These are phyloP conservation scores for Pythium guiyangense DNA, from an alignment of 352 stramenopile species.

Conservation along the genomic window DNA sequence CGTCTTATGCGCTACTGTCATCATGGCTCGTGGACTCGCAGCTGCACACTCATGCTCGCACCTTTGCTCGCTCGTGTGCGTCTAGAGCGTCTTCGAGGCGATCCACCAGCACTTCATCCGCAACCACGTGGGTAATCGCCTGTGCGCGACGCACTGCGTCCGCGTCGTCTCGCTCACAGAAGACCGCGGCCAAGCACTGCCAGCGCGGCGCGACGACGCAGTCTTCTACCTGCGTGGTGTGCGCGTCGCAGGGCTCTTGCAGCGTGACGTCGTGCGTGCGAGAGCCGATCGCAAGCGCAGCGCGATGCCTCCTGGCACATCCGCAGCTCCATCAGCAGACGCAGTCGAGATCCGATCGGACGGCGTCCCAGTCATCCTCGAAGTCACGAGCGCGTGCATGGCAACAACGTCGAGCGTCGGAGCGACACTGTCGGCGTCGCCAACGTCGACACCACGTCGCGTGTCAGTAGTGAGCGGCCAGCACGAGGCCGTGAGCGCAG, in stretches of 20 bases:
- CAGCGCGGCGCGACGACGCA: slow-evolving; percentile 7
- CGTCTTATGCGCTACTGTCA: background rate
- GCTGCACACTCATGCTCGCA: background rate
- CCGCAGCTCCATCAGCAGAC: background rate
- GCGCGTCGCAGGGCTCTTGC: slow-evolving; percentile 24
- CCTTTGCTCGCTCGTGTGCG: background rate
- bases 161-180: slow-evolving; percentile 33
- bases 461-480: background rate
- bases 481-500: background rate
- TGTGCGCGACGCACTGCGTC: slow-evolving; percentile 37
- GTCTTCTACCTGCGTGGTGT: slow-evolving; percentile 25
- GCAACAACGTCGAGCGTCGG: background rate
- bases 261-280: slow-evolving; percentile 18
- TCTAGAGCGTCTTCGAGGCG: slow-evolving; percentile 38
- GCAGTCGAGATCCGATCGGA: slow-evolving; percentile 11
- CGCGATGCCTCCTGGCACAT: background rate
- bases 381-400: slow-evolving; percentile 27
- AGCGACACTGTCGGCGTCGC: background rate
- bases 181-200: slow-evolving; percentile 18
- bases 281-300: slow-evolving; percentile 5
- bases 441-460: background rate
- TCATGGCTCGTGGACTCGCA: background rate
- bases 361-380: slow-evolving; percentile 26
- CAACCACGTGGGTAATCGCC: slow-evolving; percentile 27
- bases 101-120: slow-evolving; percentile 59